phyloP scores from a whole-genome alignment of 768 basidiomycete genomes.

The Sporobolomyces phaffii region DNA sequence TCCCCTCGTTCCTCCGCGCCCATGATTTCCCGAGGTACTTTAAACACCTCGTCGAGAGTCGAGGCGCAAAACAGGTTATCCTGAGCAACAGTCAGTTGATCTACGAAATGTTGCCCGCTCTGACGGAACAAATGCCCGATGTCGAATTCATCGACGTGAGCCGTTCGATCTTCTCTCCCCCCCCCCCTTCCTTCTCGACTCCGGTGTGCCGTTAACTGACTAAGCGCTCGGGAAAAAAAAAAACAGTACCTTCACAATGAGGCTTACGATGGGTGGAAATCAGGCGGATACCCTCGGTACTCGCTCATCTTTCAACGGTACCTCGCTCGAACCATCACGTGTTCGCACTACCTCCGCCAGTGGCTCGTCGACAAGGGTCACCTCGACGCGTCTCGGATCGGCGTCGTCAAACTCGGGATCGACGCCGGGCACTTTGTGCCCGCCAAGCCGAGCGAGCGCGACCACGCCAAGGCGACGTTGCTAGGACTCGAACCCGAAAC shows the following conservation, averaged over 20 bases:
- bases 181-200: neutral
- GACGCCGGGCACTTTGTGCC: slow-evolving; percentile 17
- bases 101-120: slow-evolving; percentile 38
- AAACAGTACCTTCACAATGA: slow-evolving; percentile 40
- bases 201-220: neutral
- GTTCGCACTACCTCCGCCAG: slow-evolving; percentile 36
- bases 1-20: slow-evolving; percentile 35
- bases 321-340: slow-evolving; percentile 39
- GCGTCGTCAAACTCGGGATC: slow-evolving; percentile 41
- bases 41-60: slow-evolving; percentile 29
- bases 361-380: slow-evolving; percentile 36
- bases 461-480: slow-evolving; percentile 4
- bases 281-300: slow-evolving; percentile 39
- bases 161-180: too few relatives aligned
- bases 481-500: slow-evolving; percentile 31
- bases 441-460: neutral
- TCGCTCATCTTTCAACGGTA: slow-evolving; percentile 40
- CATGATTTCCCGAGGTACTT: slow-evolving; percentile 38
- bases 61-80: slow-evolving; percentile 25
- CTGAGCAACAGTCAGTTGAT: slow-evolving; percentile 33
- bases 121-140: slow-evolving; percentile 35
- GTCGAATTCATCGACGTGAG: slow-evolving; percentile 37
- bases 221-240: neutral
- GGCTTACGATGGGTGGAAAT: slow-evolving; percentile 40
- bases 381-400: slow-evolving; percentile 29